phyloP scores from a whole-genome alignment of 331 rosid species.

The Quercus phellos region DNA sequence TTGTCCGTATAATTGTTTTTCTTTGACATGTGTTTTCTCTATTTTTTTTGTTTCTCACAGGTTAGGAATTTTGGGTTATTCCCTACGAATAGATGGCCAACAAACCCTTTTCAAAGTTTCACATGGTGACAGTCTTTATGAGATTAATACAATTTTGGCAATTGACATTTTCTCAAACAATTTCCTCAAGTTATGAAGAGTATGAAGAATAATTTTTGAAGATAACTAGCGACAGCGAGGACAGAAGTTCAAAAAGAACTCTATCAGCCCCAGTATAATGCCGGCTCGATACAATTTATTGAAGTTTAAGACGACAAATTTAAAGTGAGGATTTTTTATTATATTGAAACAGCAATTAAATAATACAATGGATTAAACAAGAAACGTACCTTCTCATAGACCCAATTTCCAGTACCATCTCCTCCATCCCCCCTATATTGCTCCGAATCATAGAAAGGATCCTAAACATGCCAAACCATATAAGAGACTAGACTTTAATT shows the following conservation, averaged over 20 bases:
- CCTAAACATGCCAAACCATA: constrained; percentile 36
- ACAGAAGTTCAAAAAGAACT: background rate
- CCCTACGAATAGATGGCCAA: background rate
- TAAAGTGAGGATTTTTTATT: too few species aligned
- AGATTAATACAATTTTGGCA: background rate
- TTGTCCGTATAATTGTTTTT: too few species aligned
- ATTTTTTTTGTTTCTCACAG: too few species aligned
- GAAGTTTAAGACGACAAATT: too few species aligned
- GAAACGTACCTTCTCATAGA: constrained; percentile 71
- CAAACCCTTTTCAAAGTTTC: background rate
- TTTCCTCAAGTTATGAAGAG: background rate
- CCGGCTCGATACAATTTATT: too few species aligned
- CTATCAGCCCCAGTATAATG: background rate
- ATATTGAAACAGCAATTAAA: too few species aligned
- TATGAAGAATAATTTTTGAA: background rate
- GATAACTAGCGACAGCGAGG: background rate
- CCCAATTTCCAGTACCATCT: constrained; percentile 88
- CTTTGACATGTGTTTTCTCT: too few species aligned
- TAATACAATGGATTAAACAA: background rate
- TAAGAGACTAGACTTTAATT: background rate
- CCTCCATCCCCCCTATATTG: constrained; percentile 83
- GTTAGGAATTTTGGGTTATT: too few species aligned
- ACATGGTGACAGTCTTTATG: background rate
- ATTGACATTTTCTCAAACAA: background rate
- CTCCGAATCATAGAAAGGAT: constrained; percentile 83